A percentile compares a stretch with the other conserved stretches of the same genome.
These are phyloP conservation scores for Inga oerstediana DNA, from an alignment of 306 rosid species.

Conservation along the genomic window DNA sequence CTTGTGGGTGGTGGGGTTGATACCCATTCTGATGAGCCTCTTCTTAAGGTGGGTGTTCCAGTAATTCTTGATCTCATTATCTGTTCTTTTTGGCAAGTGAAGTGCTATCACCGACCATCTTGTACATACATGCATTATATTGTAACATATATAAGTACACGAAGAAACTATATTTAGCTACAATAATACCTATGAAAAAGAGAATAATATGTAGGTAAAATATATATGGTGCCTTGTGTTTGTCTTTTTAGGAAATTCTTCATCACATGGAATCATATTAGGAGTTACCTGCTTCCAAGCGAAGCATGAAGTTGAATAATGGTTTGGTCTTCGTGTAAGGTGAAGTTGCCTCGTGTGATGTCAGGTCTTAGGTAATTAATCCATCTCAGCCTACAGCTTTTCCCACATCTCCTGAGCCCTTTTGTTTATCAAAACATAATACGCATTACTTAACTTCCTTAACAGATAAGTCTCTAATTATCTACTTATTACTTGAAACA, in stretches of 20 bases:
- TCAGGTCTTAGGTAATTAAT: slow-evolving; percentile 59
- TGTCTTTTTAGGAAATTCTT: too few relatives aligned
- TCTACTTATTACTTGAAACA: too few relatives aligned
- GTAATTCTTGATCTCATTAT: background rate
- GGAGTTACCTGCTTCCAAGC: background rate
- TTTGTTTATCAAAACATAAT: background rate
- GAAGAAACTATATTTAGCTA: too few relatives aligned
- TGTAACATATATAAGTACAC: too few relatives aligned
- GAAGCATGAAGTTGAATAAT: slow-evolving; percentile 61
- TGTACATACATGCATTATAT: background rate
- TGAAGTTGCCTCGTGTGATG: slow-evolving; percentile 59
- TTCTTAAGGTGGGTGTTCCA: background rate
- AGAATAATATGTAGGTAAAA: too few relatives aligned
- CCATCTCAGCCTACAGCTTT: slow-evolving; percentile 62
- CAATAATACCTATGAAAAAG: too few relatives aligned
- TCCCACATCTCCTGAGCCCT: slow-evolving; percentile 60
- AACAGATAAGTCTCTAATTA: too few relatives aligned
- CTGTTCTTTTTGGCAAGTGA: background rate
- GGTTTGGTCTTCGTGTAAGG: slow-evolving; percentile 55
- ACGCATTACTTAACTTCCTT: background rate
- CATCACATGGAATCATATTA: too few relatives aligned
- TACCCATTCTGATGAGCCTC: background rate
- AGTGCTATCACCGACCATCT: background rate
- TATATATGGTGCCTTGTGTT: too few relatives aligned
- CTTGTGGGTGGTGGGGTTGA: background rate